phyloP scores from a whole-genome alignment of 345 rosid genomes.

The rapeseed (Brassica napus) region Da-Ae NC_063440.1:3895001-3895500 shows the following conservation, averaged over 20 bases:
- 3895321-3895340: not conserved
- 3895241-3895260: conserved; percentile 20
- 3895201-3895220: conserved; percentile 35
- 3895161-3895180: conserved; percentile 53
- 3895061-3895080: conserved; percentile 44
- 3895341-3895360: conserved; percentile 20
- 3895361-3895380: conserved; percentile 16
- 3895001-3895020: conserved; percentile 41
- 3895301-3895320: conserved; percentile 33
- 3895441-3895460: not conserved
- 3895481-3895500: conserved; percentile 11
- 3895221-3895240: conserved; percentile 19
- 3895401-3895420: conserved; percentile 18
- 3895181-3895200: conserved; percentile 64
- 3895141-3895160: conserved; percentile 47
- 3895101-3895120: conserved; percentile 47
- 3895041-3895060: conserved; percentile 68
- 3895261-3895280: conserved; percentile 33
- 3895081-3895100: conserved; percentile 45
- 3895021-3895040: conserved; percentile 58
- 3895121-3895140: conserved; percentile 49
- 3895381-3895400: conserved; percentile 14
- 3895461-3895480: not conserved
- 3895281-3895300: conserved; percentile 32
- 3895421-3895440: not conserved